Base-by-base conservation (phyloP, 1,284 basidiomycete genomes). In the Farysia itapuensis region DNA sequence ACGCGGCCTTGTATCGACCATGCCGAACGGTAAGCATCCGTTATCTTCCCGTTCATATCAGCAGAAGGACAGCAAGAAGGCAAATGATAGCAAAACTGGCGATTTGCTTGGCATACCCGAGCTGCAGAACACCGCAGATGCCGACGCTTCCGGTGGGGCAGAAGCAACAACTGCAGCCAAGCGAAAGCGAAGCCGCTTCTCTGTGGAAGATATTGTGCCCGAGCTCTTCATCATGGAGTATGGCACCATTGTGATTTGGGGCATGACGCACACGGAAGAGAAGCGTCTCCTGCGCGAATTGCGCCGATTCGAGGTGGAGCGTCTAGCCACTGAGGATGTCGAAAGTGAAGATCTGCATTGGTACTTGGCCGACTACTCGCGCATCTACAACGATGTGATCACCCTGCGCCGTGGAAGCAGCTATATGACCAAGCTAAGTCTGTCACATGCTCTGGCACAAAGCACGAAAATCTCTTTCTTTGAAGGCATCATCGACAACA, bases 381-480 rank as follows among this genome's bases (percentile, higher is more conserved):
- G 90, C 65, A 96, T 96, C 75, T 97, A 94, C 79, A 96, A 97
- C 80, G 93, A 97, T 78, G 93, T 97, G 35, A 96, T 97, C 59
- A 95, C 93, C 1, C 81, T 97, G 23, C 86, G 92, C 39, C 88
- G 89, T 75, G 92, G 93, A 16, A 95, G 91, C 9, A 88, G 90
- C 53, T 95, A 94, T 77, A 95, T 97, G 92, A 96, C 92, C 9
- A 97, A 96, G 78, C 81, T 97, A 9, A 91, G 91, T 1, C 80
- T 97, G 24, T 95, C 92, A 13, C 92, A 97, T 77, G 92, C 92
- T 0, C 83, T 97, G 26, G 86, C 92, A 6, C 93, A 96, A 81
- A 93, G 90, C 13, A 92, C 94, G 68, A 97, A 96, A 80, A 95
- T 97, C 77, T 67, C 61, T 32, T 75, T 76, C 46, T 76, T 76